phyloP scores from a whole-genome alignment of 176 grass and related monocot genomes.

The Oryza nivara region DNA sequence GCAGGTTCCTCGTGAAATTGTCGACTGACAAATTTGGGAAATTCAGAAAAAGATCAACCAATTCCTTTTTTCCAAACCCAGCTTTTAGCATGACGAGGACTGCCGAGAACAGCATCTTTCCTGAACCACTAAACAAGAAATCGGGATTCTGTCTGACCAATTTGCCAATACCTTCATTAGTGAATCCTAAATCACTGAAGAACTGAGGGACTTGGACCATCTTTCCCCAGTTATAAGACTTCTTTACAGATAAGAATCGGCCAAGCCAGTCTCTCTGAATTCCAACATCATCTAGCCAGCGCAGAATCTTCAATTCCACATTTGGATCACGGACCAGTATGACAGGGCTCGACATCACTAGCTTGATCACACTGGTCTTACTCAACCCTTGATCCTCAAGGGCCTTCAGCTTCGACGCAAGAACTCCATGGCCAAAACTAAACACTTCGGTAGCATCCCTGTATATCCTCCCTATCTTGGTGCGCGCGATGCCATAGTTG shows the following conservation, averaged over 20 bases:
- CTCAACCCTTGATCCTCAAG: slow-evolving; percentile 63
- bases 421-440: slow-evolving; percentile 36
- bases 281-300: slow-evolving; percentile 48
- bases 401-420: slow-evolving; percentile 52
- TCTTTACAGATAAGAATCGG: slow-evolving; percentile 38
- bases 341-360: slow-evolving; percentile 47
- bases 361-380: slow-evolving; percentile 65
- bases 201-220: slow-evolving; percentile 57
- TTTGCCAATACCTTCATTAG: slow-evolving; percentile 45
- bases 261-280: slow-evolving; percentile 62
- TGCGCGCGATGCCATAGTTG: slow-evolving; percentile 57
- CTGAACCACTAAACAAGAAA: slow-evolving; percentile 69
- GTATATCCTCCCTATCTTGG: slow-evolving; percentile 66
- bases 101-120: slow-evolving; percentile 45
- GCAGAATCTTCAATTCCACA: slow-evolving; percentile 54
- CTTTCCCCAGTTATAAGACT: slow-evolving; percentile 58
- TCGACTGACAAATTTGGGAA: slow-evolving; percentile 52
- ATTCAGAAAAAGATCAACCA: slow-evolving; percentile 54
- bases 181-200: slow-evolving; percentile 57
- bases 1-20: slow-evolving; percentile 51
- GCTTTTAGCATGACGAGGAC: slow-evolving; percentile 57
- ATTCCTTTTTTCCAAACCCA: slow-evolving; percentile 47
- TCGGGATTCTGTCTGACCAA: slow-evolving; percentile 59
- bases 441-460: slow-evolving; percentile 48
- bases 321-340: slow-evolving; percentile 39